Base-by-base conservation (phyloP, 176 grass and related monocot species). In the Metroxylon sagu region DNA sequence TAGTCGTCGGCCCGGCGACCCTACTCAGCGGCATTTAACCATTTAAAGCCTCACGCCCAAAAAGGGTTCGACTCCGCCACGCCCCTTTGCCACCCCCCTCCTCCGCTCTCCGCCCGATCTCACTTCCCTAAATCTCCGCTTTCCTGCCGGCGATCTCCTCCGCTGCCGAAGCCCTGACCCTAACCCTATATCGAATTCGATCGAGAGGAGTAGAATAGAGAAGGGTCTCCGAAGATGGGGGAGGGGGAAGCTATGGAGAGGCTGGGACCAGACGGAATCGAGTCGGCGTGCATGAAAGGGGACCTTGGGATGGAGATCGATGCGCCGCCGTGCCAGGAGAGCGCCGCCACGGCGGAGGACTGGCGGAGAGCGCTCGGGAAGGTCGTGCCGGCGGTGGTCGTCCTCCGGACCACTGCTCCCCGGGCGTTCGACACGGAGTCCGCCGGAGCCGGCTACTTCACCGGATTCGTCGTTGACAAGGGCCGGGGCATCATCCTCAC, bases 381-480 rank as follows among this genome's bases (percentile, higher is more conserved):
- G 76, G 93, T 98, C 16, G 93, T 98, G 25, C 93, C 93, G 0
- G 68, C 93, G n/a, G 93, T 98, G 52, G 87, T 91, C 27, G 93
- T 98, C 48, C 87, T 98, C 57, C 87, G 93, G 60, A 98, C 87
- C 31, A 98, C 93, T 14, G 93, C 93, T 19, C 73, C 84, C 17
- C 79, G 87, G 53, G 93, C 87, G 54, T 98, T 98, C 71, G 93
- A 98, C 65, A 98, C 93, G 29, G 93, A 98, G 79, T 59, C 49
- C 49, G 93, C 93, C 5, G 93, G 93, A 35, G 88, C 93, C 19
- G 83, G 93, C 84, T 98, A 98, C 35, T 88, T 88, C 73, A 98
- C 93, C 26, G 93, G 88, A 18, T 98, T 98, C 74, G 88, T 98
- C 19, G 85, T 98, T 57, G 88, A 98, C 66, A 98, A 76, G 77